Conservation (phyloP, 305 asterid species). For the Fraxinus greggii region DNA sequence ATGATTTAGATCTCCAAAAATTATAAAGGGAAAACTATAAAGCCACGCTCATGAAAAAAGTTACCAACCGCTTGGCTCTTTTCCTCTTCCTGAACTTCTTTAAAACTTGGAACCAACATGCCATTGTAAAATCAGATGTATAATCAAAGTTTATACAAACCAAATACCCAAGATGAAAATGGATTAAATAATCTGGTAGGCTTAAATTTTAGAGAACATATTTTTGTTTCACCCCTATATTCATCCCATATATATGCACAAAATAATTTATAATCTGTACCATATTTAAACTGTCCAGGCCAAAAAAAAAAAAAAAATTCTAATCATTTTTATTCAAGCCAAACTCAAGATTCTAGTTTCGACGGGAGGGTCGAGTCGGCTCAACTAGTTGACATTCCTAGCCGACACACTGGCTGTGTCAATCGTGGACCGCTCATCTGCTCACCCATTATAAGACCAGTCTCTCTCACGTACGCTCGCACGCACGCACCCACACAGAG, state of each 20-base stretch:
- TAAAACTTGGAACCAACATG: slow-evolving; percentile 51
- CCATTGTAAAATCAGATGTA: neutral
- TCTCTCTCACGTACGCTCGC: neutral
- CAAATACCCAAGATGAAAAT: neutral
- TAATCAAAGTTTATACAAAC: neutral
- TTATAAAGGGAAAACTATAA: slow-evolving; percentile 29
- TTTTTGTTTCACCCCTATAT: neutral
- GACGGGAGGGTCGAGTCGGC: too few species aligned
- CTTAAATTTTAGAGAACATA: neutral
- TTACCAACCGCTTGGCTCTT: slow-evolving; percentile 78
- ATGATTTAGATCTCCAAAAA: slow-evolving; percentile 8
- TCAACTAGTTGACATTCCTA: too few species aligned
- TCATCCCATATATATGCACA: neutral
- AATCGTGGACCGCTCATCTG: slow-evolving; percentile 20
- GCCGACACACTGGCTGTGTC: neutral
- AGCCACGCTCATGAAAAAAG: slow-evolving; percentile 76
- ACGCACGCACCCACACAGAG: neutral
- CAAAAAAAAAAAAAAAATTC: too few species aligned
- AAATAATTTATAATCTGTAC: neutral
- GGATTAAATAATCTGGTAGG: neutral
- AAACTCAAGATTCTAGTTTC: too few species aligned
- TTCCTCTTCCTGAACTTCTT: slow-evolving; percentile 78
- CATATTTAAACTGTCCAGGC: neutral
- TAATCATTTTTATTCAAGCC: too few species aligned
- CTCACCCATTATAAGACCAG: slow-evolving; percentile 20